phyloP scores from a whole-genome alignment of 306 rosid genomes.

The Ormosia semicastrata region DNA sequence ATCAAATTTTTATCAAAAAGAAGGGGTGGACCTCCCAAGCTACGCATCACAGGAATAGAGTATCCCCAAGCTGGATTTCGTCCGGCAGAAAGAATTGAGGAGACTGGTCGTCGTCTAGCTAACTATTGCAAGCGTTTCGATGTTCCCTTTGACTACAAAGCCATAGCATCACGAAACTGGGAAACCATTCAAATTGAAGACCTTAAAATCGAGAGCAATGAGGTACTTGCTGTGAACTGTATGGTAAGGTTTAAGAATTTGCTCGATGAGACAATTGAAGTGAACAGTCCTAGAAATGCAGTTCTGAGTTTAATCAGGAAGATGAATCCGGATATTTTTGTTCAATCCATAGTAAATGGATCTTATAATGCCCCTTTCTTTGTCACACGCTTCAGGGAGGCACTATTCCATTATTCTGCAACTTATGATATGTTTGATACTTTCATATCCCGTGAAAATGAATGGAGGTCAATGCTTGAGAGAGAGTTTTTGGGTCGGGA shows the following conservation, averaged over 20 bases:
- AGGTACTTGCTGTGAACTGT: constrained; percentile 64
- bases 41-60: constrained; percentile 83
- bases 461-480: constrained; percentile 61
- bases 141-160: constrained; percentile 71
- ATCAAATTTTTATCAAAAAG: constrained; percentile 59
- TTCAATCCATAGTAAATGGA: constrained; percentile 51
- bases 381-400: constrained; percentile 70
- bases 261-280: constrained; percentile 68
- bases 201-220: constrained; percentile 49
- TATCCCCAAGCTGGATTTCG: constrained; percentile 82
- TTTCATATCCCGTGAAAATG: constrained; percentile 43
- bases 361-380: constrained; percentile 81
- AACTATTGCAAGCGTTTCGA: constrained; percentile 68
- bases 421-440: constrained; percentile 58
- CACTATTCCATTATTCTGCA: constrained; percentile 71
- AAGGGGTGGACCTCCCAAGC: constrained; percentile 73
- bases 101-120: constrained; percentile 73
- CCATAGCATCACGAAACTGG: constrained; percentile 66
- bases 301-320: constrained; percentile 63
- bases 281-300: constrained; percentile 61
- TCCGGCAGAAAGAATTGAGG: constrained; percentile 69
- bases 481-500: constrained; percentile 67
- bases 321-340: constrained; percentile 66
- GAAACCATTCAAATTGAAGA: constrained; percentile 66
- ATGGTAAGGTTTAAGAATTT: constrained; percentile 52